Conservation (phyloP, 2,329 filamentous ascomycete species). For the Ophiostoma tasmaniense region DNA sequence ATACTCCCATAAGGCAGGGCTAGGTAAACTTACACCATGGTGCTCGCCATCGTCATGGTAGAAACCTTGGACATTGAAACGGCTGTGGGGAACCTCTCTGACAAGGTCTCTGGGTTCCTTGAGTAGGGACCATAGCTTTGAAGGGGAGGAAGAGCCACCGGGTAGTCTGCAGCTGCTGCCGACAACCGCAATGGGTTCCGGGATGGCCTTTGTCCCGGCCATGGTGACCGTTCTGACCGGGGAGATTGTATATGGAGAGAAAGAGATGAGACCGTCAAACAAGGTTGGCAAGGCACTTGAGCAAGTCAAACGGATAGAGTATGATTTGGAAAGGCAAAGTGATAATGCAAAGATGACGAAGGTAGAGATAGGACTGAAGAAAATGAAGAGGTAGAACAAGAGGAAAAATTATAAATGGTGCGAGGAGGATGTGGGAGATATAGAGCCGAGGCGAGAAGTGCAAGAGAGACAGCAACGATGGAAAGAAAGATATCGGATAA, state of each 20-base stretch:
- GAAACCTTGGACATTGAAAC: slow-evolving; percentile 17
- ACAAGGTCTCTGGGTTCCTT: slow-evolving; percentile 10
- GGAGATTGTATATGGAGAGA: not conserved
- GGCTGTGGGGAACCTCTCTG: slow-evolving; percentile 14
- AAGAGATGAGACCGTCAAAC: not conserved
- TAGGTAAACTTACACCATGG: slow-evolving; percentile 12
- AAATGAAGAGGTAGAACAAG: not conserved
- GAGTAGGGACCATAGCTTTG: slow-evolving; percentile 19
- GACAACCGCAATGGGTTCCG: slow-evolving; percentile 20
- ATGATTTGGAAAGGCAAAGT: not conserved
- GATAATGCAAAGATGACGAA: not conserved
- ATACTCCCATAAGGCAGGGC: not conserved
- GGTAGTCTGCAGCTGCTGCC: slow-evolving; percentile 19
- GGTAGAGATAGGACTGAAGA: not conserved
- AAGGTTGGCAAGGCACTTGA: not conserved
- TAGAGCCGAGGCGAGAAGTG: not conserved
- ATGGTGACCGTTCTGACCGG: not conserved
- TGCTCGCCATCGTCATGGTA: slow-evolving; percentile 17
- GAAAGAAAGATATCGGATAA: not conserved
- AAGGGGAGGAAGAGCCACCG: slow-evolving; percentile 17
- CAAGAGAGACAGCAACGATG: not conserved
- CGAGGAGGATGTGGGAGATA: not conserved
- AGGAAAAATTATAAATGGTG: not conserved
- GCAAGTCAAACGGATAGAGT: not conserved
- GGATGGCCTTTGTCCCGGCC: slow-evolving; percentile 4